Base-by-base conservation (phyloP, 306 rosid genomes). In the Benincasa hispida region DNA sequence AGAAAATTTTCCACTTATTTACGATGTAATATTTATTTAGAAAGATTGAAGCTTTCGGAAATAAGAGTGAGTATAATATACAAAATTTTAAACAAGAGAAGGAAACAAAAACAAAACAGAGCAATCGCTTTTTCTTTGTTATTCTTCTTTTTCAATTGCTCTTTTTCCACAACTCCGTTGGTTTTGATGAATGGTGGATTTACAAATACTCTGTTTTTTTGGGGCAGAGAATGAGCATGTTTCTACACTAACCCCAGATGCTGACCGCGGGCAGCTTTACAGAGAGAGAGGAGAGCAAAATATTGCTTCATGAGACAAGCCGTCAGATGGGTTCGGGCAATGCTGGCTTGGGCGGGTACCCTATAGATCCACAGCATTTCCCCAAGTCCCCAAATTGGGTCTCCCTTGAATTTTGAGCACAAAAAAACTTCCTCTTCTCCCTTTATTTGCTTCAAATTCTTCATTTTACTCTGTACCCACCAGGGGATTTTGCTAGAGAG, bases 391-490 rank as follows among this genome's bases (percentile, higher is more conserved):
- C 60, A 80, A 69, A 83, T 82, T 83, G 79, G 48, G 83, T 79
- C 80, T 82, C 82, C 90, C 88, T 91, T 87, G 92, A 84, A 75
- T 86, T 91, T 91, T 89, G 85, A 88, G 96, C 82, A 78, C 72
- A 80, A 30, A 79, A 80, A 56, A 55, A 34, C 81, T 74, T 74
- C 83, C 83, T 27, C 89, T 77, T 93, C 97, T 89, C 78, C 95
- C 96, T 91, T 91, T 89, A 87, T 87, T 89, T 87, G 82, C 87
- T 83, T 86, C 91, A 87, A 91, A 82, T 88, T 87, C 85, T 74
- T 83, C 82, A 80, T 89, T 85, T 90, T 83, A 77, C 90, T 83
- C 91, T 84, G 82, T 85, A 81, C 81, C 85, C 89, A 66, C 65
- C 87, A 90, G 85, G 83, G 84, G 94, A 90, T 86, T 86, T 83